Conservation (phyloP, 441 rosid species). For the Erodium moschatum region DNA sequence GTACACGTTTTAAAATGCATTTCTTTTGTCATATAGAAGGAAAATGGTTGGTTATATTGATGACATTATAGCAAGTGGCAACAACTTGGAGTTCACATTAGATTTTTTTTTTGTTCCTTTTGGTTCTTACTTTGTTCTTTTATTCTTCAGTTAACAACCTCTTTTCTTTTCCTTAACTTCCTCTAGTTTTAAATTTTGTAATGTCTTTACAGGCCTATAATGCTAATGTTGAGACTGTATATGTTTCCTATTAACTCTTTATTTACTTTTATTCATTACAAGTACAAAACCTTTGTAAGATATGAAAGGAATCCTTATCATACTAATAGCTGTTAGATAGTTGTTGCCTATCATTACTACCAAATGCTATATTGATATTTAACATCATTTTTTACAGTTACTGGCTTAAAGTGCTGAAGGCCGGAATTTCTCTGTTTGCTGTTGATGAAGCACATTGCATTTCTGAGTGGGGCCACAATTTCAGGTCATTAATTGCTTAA, state of each 20-base stretch:
- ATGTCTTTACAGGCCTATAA: background rate
- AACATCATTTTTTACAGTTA: slow-evolving; percentile 25
- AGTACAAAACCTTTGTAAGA: background rate
- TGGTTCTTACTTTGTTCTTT: background rate
- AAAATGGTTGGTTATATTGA: background rate
- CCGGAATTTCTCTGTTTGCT: slow-evolving; percentile 38
- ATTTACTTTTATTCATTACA: background rate
- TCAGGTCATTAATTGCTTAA: slow-evolving; percentile 27
- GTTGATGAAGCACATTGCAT: slow-evolving; percentile 55
- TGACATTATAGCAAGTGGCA: background rate
- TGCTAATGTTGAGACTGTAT: background rate
- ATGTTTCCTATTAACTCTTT: background rate
- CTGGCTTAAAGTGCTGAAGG: slow-evolving; percentile 36
- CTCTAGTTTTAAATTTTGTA: background rate
- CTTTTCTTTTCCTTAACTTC: background rate
- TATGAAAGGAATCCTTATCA: slow-evolving; percentile 1
- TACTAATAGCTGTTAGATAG: background rate
- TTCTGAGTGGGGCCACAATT: slow-evolving; percentile 52
- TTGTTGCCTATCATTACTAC: slow-evolving; percentile 2
- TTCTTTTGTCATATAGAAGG: background rate
- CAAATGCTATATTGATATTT: background rate
- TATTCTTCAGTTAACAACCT: background rate
- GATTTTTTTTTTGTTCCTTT: background rate
- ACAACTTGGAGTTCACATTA: background rate
- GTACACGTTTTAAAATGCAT: background rate